A percentile compares a stretch with the other conserved stretches of the same genome.
phyloP scores from a whole-genome alignment of 495 filamentous ascomycete species.

The Hypoxylon cercidicola region DNA sequence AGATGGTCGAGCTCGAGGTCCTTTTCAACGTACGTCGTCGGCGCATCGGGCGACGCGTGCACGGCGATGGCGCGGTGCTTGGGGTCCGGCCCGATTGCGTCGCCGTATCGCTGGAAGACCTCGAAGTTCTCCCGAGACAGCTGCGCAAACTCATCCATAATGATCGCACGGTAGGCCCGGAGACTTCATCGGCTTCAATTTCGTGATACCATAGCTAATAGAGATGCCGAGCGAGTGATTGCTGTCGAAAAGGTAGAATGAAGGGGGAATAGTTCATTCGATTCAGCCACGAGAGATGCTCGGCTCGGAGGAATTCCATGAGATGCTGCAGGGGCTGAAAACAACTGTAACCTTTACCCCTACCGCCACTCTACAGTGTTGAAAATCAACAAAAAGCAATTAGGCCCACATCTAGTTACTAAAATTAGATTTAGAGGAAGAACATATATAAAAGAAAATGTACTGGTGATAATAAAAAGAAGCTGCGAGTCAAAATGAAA shows the following conservation, averaged over 20 bases:
- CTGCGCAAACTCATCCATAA: constrained; percentile 40
- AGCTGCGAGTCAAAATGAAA: too few species aligned
- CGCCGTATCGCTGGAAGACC: constrained; percentile 35
- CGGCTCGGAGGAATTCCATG: too few species aligned
- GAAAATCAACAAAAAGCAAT: too few species aligned
- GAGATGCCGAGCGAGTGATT: neutral
- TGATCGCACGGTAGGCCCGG: constrained; percentile 13
- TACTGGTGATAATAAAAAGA: too few species aligned
- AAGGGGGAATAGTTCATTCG: too few species aligned
- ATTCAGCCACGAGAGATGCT: too few species aligned
- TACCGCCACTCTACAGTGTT: too few species aligned
- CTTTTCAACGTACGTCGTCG: constrained; percentile 25
- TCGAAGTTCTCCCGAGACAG: constrained; percentile 39
- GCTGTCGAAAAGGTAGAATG: neutral
- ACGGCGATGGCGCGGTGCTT: constrained; percentile 28
- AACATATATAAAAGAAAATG: too few species aligned
- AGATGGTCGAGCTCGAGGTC: constrained; percentile 21
- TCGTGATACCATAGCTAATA: constrained; percentile 11
- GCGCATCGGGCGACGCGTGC: constrained; percentile 10
- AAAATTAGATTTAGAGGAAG: too few species aligned
- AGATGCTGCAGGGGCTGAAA: too few species aligned
- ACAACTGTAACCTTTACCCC: too few species aligned
- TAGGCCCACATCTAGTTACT: too few species aligned
- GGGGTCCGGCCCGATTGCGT: constrained; percentile 28
- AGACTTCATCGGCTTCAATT: constrained; percentile 18